Percentiles rank a stretch among this genome's conserved stretches.
Conservation (phyloP, 805 yeast species). For the Lipomyces chichibuensis region DNA sequence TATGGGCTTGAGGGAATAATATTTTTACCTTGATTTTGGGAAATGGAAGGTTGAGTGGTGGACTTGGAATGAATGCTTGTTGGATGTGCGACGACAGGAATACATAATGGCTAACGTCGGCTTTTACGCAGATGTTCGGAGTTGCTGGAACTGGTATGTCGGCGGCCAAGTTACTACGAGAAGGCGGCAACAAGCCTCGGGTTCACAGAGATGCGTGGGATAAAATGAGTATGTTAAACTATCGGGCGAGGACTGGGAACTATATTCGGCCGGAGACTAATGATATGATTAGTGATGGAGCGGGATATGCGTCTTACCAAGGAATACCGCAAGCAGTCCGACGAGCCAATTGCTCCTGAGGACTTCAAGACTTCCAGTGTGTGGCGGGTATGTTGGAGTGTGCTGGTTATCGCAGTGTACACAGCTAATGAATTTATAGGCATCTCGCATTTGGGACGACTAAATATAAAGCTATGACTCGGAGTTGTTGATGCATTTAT, state of each 20-base stretch:
- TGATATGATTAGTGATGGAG: constrained; percentile 53
- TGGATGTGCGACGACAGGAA: neutral
- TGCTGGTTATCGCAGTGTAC: neutral
- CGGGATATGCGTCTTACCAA: constrained; percentile 82
- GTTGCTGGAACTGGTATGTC: constrained; percentile 59
- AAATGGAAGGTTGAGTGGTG: too few species aligned
- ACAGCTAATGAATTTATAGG: neutral
- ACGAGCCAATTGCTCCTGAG: constrained; percentile 71
- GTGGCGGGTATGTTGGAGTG: constrained; percentile 41
- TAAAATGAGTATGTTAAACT: constrained; percentile 20
- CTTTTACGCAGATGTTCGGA: constrained; percentile 21
- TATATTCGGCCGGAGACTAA: constrained; percentile 7
- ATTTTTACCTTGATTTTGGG: too few species aligned
- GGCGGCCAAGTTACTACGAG: constrained; percentile 50
- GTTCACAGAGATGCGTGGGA: constrained; percentile 35
- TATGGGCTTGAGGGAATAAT: too few species aligned
- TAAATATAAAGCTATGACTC: neutral
- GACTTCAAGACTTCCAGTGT: constrained; percentile 72
- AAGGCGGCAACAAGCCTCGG: constrained; percentile 48
- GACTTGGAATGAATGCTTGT: too few species aligned
- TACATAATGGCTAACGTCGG: neutral
- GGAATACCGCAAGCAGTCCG: constrained; percentile 66
- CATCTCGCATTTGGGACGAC: constrained; percentile 10
- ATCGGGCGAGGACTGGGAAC: neutral
- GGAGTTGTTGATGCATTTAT: constrained; percentile 2